phyloP scores from a whole-genome alignment of 2,329 filamentous ascomycete genomes.

The Sordariomycetes sp. region DNA sequence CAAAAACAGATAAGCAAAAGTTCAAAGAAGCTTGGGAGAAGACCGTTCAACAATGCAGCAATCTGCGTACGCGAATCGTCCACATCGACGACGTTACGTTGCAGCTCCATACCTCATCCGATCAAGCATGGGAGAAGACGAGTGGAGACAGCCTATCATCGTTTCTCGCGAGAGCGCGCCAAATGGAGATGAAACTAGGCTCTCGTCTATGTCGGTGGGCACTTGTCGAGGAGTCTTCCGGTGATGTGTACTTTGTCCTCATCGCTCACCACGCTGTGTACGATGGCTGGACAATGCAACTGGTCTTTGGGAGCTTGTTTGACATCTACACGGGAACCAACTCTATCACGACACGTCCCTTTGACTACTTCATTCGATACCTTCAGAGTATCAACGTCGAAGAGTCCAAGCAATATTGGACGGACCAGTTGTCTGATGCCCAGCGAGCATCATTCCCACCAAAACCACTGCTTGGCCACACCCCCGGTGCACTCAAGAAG shows the following conservation, averaged over 20 bases:
- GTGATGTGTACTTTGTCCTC: slow-evolving; percentile 1
- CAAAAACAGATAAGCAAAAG: slow-evolving; percentile 4
- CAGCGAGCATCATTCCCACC: neutral
- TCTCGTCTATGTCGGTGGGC: slow-evolving; percentile 1
- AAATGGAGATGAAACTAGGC: slow-evolving; percentile 1
- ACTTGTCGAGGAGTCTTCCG: neutral
- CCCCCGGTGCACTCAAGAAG: neutral
- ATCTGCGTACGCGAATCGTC: slow-evolving; percentile 11
- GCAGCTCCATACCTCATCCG: neutral
- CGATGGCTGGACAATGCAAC: slow-evolving; percentile 39
- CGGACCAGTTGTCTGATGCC: slow-evolving; percentile 1
- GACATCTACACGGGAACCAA: slow-evolving; percentile 6
- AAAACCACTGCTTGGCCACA: neutral
- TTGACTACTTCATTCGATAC: slow-evolving; percentile 1
- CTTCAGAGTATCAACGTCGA: neutral
- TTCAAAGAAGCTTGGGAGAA: slow-evolving; percentile 11
- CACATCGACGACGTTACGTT: neutral
- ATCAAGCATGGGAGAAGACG: neutral
- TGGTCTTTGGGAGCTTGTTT: slow-evolving; percentile 11
- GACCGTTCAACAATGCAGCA: slow-evolving; percentile 7
- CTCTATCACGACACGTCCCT: neutral
- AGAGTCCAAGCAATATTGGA: neutral
- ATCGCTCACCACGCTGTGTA: slow-evolving; percentile 31
- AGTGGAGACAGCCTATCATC: neutral
- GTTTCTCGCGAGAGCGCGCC: neutral